A percentile compares a stretch with the other conserved stretches of the same genome.
Evolutionary conservation across 2,329 filamentous ascomycete genomes (phyloP).

Genomic region (Thelonectria olida): DNA sequence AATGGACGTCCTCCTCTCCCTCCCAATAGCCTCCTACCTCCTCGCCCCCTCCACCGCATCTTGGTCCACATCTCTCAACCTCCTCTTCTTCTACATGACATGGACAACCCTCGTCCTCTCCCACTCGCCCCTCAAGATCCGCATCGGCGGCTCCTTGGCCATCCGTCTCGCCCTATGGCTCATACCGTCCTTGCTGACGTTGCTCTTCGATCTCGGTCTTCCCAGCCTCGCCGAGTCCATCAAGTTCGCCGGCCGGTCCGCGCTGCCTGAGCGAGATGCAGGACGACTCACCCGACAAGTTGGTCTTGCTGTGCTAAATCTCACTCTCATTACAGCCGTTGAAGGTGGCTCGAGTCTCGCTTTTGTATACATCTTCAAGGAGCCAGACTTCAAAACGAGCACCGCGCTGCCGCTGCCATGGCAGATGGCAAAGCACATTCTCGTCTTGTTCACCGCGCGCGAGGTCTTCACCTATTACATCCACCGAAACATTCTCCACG

Average conservation of each 20-base stretch:
- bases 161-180: constrained; percentile 77
- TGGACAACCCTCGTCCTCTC: constrained; percentile 86
- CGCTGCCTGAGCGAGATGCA: constrained; percentile 57
- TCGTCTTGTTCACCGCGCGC: constrained; percentile 53
- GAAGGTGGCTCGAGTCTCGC: constrained; percentile 54
- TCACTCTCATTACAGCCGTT: constrained; percentile 52
- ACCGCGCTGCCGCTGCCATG: constrained; percentile 62
- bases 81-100: constrained; percentile 90
- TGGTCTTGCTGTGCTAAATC: constrained; percentile 56
- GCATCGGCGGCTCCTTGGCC: constrained; percentile 75
- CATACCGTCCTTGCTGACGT: constrained; percentile 75
- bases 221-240: constrained; percentile 75
- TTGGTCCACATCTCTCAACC: constrained; percentile 82
- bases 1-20: constrained; percentile 75
- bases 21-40: constrained; percentile 77
- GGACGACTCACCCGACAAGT: constrained; percentile 47
- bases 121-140: constrained; percentile 78
- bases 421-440: constrained; percentile 61
- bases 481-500: constrained; percentile 78
- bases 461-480: constrained; percentile 76
- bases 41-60: constrained; percentile 69
- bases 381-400: constrained; percentile 57
- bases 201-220: constrained; percentile 75
- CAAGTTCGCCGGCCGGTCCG: constrained; percentile 70
- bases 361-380: constrained; percentile 45